Base-by-base conservation (phyloP, 192 early-diverging fungal genomes). In the Linnemannia schmuckeri region DNA sequence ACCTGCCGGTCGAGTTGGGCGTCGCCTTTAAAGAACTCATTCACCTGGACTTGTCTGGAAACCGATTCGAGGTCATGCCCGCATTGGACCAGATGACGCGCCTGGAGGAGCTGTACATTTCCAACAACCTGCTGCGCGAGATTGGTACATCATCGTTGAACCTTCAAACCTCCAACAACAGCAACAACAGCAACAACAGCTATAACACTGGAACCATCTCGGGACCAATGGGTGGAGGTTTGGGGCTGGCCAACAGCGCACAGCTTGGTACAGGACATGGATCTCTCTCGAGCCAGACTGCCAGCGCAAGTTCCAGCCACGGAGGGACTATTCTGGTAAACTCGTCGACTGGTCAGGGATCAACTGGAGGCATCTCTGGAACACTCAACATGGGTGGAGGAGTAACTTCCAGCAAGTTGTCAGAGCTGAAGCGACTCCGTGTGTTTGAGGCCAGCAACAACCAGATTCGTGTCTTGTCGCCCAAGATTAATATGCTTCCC, bases 401-500 rank as follows among this genome's bases (percentile, higher is more conserved):
- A 9, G 71, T 87, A 3, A 87, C 85, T 24, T 83, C 89, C 2
- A 84, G 81, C 66, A 83, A 89, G 42, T 68, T 89, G 47, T 77
- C 70, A 13, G 85, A 89, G 69, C 70, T 89, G 30, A 81, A 83
- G 44, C 82, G 66, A 52, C 78, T 90, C 33, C 68, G 82, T 15
- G 80, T 87, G 22, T 80, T 90, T 79, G 82, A 83, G 27, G 89
- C 89, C 2, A 81, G 87, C 18, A 73, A 88, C 33, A 93, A 93
- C 41, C 90, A 91, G 76, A 79, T 93, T 37, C 90, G 88, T 17
- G 72, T 80, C 41, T 44, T 93, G 30, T 89, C 92, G 30, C 63
- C 74, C 30, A 88, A 90, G 5, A 90, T 93, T 37, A 89, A 88
- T 27, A 33, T 77, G 47, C 70, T 89, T 2, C 79, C 79, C 18